These are phyloP conservation scores for Rhizoctonia solani DNA, from an alignment of 1,284 basidiomycete genomes.

Conservation along the genomic window DNA sequence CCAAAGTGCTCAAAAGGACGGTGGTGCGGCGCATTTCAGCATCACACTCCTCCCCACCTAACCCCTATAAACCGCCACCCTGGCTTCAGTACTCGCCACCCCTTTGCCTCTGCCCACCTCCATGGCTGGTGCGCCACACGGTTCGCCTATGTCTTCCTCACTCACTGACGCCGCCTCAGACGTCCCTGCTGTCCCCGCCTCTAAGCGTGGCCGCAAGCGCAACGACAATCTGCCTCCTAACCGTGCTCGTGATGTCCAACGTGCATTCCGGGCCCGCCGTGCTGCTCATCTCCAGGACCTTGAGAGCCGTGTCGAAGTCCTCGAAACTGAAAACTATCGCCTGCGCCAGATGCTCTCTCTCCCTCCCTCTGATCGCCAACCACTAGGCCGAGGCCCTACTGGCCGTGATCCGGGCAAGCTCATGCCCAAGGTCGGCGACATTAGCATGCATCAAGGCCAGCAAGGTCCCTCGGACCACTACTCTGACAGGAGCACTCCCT, in stretches of 20 bases:
- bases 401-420: slow-evolving; percentile 57
- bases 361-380: slow-evolving; percentile 69
- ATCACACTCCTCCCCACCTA: slow-evolving; percentile 4
- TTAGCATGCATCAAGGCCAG: neutral
- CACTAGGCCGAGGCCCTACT: slow-evolving; percentile 78
- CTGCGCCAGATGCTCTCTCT: slow-evolving; percentile 76
- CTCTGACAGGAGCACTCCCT: slow-evolving; percentile 32
- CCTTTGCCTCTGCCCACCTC: neutral
- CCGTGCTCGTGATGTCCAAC: slow-evolving; percentile 87
- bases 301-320: slow-evolving; percentile 78
- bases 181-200: slow-evolving; percentile 18
- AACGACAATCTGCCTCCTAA: slow-evolving; percentile 92
- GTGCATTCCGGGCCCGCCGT: slow-evolving; percentile 87
- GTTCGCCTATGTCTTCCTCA: neutral
- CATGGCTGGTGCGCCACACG: slow-evolving; percentile 2
- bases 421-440: slow-evolving; percentile 21
- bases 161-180: slow-evolving; percentile 8
- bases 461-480: slow-evolving; percentile 27
- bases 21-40: slow-evolving; percentile 8
- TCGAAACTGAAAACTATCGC: slow-evolving; percentile 82
- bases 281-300: slow-evolving; percentile 86
- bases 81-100: slow-evolving; percentile 30
- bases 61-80: slow-evolving; percentile 24
- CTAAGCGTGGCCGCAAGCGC: slow-evolving; percentile 77
- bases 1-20: slow-evolving; percentile 31